Percentiles rank a stretch among this genome's conserved stretches.
These are phyloP conservation scores for Asterophora lycoperdoides DNA, from an alignment of 768 basidiomycete genomes.

Conservation along the genomic window DNA sequence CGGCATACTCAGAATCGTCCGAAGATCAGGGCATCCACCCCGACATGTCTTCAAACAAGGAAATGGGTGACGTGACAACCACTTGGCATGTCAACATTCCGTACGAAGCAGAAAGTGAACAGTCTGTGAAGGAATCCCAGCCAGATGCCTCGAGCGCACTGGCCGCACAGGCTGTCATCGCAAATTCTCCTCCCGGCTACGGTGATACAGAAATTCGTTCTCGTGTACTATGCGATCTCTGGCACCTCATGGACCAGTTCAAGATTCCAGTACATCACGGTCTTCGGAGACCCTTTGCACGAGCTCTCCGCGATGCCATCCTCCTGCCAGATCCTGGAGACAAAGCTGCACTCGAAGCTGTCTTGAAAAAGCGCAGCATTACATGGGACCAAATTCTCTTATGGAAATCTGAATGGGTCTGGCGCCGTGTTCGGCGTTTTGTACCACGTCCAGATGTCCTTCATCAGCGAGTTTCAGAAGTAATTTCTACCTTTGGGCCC, in stretches of 20 bases:
- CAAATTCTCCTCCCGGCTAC: no score
- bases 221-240: conserved; percentile 10
- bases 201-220: conserved; percentile 2
- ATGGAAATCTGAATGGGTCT: conserved; percentile 15
- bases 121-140: no score
- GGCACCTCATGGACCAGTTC: conserved; percentile 17
- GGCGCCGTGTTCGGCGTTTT: conserved; percentile 13
- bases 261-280: conserved; percentile 17
- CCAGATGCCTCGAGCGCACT: no score
- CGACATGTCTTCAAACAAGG: no score
- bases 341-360: conserved; percentile 7
- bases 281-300: conserved; percentile 12
- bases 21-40: no score
- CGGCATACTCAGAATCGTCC: no score
- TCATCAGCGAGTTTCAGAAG: background rate
- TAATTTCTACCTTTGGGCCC: background rate
- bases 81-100: no score
- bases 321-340: conserved; percentile 16
- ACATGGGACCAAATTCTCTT: conserved; percentile 10
- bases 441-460: conserved; percentile 21
- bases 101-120: no score
- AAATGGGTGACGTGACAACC: no score
- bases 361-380: background rate
- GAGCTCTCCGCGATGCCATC: conserved; percentile 18
- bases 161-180: no score